Conservation (phyloP, 352 stramenopile genomes). For the Pythium phragmitis region DNA sequence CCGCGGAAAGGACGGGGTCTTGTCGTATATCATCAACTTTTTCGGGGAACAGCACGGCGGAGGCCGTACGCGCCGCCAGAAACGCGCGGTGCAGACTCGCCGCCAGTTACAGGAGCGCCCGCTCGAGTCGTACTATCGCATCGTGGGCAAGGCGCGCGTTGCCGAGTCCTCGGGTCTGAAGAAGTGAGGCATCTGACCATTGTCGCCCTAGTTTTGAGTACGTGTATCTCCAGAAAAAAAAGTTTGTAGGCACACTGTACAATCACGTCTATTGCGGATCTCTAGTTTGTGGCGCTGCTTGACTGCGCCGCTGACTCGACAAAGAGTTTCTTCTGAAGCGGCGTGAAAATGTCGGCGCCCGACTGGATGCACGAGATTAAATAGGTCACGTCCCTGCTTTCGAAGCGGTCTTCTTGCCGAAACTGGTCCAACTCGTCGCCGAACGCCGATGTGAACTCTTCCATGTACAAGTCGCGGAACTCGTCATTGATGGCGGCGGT, state of each 20-base stretch:
- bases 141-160: slow-evolving; percentile 56
- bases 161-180: slow-evolving; percentile 20
- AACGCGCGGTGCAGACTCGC: slow-evolving; percentile 26
- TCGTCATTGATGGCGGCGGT: slow-evolving; percentile 36
- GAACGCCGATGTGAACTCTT: slow-evolving; percentile 83
- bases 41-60: slow-evolving; percentile 61
- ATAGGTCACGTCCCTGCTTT: slow-evolving; percentile 86
- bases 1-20: slow-evolving; percentile 65
- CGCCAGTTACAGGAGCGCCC: slow-evolving; percentile 49
- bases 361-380: slow-evolving; percentile 88
- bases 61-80: slow-evolving; percentile 69
- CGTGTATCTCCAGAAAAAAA: slow-evolving; percentile 6
- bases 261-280: slow-evolving; percentile 10
- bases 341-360: slow-evolving; percentile 76
- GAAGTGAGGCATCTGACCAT: slow-evolving; percentile 15
- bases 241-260: slow-evolving; percentile 18
- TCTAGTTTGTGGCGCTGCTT: slow-evolving; percentile 22
- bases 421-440: slow-evolving; percentile 84
- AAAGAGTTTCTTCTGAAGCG: slow-evolving; percentile 83
- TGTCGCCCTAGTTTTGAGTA: background rate
- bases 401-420: slow-evolving; percentile 83
- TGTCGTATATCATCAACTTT: slow-evolving; percentile 74
- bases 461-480: slow-evolving; percentile 82
- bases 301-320: slow-evolving; percentile 46
- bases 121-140: slow-evolving; percentile 76